These are phyloP conservation scores for Crithidia sp. DNA, from an alignment of 208 protist genomes.

Conservation along the genomic window DNA sequence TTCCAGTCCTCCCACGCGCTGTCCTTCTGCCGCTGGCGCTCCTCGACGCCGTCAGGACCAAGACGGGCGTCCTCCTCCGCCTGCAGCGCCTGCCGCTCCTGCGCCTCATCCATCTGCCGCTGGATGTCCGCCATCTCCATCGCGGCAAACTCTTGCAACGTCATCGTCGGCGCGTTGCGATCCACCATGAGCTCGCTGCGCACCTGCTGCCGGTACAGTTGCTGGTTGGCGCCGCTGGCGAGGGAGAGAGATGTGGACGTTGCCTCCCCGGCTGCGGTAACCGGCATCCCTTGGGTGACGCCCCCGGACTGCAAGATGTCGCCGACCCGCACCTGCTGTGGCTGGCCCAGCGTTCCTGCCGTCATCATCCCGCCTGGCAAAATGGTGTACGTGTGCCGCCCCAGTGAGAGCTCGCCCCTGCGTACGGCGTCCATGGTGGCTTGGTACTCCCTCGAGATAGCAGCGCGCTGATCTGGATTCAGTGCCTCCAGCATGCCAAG, in stretches of 20 bases:
- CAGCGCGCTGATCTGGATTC: constrained; percentile 56
- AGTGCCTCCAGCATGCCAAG: constrained; percentile 76
- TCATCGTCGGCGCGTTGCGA: constrained; percentile 85
- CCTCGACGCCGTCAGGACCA: constrained; percentile 84
- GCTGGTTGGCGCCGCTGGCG: constrained; percentile 31
- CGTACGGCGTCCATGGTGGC: constrained; percentile 72
- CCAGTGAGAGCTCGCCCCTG: constrained; percentile 68
- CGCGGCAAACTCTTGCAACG: constrained; percentile 85
- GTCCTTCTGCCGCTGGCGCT: constrained; percentile 84
- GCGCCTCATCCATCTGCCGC: constrained; percentile 68
- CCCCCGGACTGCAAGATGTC: constrained; percentile 30
- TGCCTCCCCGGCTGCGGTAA: not conserved
- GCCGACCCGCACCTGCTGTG: constrained; percentile 36
- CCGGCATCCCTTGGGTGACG: not conserved
- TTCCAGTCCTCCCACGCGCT: constrained; percentile 82
- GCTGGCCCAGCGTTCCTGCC: constrained; percentile 58
- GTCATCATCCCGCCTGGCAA: constrained; percentile 79
- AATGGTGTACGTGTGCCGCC: constrained; percentile 88
- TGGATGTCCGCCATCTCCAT: constrained; percentile 84
- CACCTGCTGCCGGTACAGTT: constrained; percentile 74
- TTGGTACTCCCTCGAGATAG: constrained; percentile 72
- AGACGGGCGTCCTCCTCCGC: constrained; percentile 81
- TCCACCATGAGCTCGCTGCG: constrained; percentile 79
- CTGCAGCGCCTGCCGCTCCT: constrained; percentile 43
- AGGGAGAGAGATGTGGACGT: constrained; percentile 7